These are phyloP conservation scores for Arabidopsis suecica DNA, from an alignment of 345 rosid genomes.

Conservation along the genomic window DNA sequence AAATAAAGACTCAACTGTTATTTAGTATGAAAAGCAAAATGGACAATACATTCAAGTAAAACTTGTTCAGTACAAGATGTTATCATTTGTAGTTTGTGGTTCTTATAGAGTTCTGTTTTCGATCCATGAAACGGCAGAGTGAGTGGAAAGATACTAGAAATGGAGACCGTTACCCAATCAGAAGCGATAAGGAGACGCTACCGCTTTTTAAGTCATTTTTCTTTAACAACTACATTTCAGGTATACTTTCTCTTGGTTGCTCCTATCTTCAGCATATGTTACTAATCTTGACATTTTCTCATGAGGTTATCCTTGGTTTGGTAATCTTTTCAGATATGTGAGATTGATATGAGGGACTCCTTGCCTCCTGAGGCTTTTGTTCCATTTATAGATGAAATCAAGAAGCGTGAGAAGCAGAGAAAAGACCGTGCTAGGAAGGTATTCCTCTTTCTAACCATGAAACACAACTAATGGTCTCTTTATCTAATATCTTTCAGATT, in stretches of 20 bases:
- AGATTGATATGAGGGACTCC: slow-evolving; percentile 74
- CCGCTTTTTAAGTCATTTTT: slow-evolving; percentile 89
- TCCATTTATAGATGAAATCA: slow-evolving; percentile 88
- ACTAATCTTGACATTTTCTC: neutral
- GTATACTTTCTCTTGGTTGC: slow-evolving; percentile 43
- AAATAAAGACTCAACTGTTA: neutral
- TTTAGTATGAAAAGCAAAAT: slow-evolving; percentile 7
- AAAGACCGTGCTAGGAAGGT: slow-evolving; percentile 84
- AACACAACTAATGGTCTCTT: neutral
- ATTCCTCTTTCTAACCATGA: slow-evolving; percentile 11
- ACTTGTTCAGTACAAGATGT: neutral
- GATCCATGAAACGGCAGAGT: slow-evolving; percentile 55
- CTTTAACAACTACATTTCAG: slow-evolving; percentile 85
- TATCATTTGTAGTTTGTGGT: slow-evolving; percentile 18
- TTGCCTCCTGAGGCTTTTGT: slow-evolving; percentile 68
- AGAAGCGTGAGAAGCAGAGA: slow-evolving; percentile 84
- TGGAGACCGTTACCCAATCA: slow-evolving; percentile 86
- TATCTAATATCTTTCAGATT: neutral
- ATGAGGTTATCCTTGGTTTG: slow-evolving; percentile 18
- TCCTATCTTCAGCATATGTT: neutral
- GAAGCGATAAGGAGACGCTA: slow-evolving; percentile 86
- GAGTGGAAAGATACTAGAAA: slow-evolving; percentile 79
- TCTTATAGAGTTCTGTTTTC: slow-evolving; percentile 18
- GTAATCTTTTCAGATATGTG: slow-evolving; percentile 72
- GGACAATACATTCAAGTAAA: neutral